Conservation (phyloP, 306 rosid species). For the Pterocarpus santalinus region DNA sequence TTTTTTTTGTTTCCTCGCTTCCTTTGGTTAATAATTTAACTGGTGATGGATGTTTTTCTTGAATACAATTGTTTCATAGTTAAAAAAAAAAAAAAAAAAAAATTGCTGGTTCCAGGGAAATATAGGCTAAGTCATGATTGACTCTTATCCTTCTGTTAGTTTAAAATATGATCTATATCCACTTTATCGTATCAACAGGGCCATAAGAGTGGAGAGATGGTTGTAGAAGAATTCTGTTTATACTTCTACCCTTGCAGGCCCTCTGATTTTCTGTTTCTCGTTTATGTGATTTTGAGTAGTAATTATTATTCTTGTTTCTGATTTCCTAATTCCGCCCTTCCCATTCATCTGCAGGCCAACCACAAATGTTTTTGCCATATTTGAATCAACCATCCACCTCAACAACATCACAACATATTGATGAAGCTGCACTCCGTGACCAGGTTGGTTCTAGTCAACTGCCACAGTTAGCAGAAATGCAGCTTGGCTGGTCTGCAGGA, state of each 20-base stretch:
- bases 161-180: background rate
- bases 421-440: conserved; percentile 25
- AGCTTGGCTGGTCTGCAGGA: background rate
- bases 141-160: background rate
- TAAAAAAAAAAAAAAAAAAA: no score
- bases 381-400: conserved; percentile 33
- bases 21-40: background rate
- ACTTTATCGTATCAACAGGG: background rate
- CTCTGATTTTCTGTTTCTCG: background rate
- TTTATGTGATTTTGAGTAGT: background rate
- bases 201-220: no score
- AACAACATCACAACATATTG: background rate
- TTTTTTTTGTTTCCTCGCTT: no score
- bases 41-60: background rate
- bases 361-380: background rate
- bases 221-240: background rate
- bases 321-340: background rate
- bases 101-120: no score
- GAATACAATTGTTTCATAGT: background rate
- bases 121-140: background rate
- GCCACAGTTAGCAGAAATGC: background rate
- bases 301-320: background rate
- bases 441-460: conserved; percentile 22
- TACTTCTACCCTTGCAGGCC: background rate
- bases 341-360: conserved; percentile 46